These are phyloP conservation scores for Euphorbia pulcherrima DNA, from an alignment of 345 rosid species.

Conservation along the genomic window DNA sequence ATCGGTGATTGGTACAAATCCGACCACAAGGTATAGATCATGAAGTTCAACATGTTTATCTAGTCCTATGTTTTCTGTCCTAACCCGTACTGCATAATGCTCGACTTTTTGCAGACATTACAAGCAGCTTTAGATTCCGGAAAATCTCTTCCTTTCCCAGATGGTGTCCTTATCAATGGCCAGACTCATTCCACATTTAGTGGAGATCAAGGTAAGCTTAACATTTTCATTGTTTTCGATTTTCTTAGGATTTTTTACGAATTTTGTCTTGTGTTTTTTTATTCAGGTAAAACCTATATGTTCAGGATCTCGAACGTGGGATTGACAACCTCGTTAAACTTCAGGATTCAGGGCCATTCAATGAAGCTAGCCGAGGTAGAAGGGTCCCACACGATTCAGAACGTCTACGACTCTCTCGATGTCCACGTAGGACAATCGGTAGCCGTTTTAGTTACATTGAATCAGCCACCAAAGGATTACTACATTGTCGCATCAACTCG, in stretches of 20 bases:
- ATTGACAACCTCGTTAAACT: constrained; percentile 57
- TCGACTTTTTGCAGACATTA: constrained; percentile 35
- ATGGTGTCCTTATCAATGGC: constrained; percentile 42
- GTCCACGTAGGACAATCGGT: constrained; percentile 88
- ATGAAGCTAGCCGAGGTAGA: constrained; percentile 88
- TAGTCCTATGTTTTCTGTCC: not conserved
- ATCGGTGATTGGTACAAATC: constrained; percentile 59
- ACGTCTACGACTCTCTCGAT: constrained; percentile 71
- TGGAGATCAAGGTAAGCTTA: constrained; percentile 33
- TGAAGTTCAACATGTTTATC: not conserved
- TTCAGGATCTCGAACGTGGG: constrained; percentile 87
- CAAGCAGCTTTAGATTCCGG: constrained; percentile 62
- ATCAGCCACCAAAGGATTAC: constrained; percentile 73
- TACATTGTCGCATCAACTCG: constrained; percentile 75
- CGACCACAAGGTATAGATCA: constrained; percentile 29
- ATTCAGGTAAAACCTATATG: constrained; percentile 81
- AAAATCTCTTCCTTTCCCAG: constrained; percentile 53
- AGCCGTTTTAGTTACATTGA: constrained; percentile 62
- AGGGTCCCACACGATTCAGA: constrained; percentile 78
- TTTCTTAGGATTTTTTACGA: not conserved
- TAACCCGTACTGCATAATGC: too few relatives aligned
- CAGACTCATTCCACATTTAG: constrained; percentile 31
- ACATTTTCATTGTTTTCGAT: not conserved
- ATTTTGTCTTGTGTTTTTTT: constrained; percentile 4
- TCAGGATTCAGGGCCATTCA: constrained; percentile 76